Conservation (phyloP, 2,329 filamentous ascomycete genomes). For the Fusarium sp. region DNA sequence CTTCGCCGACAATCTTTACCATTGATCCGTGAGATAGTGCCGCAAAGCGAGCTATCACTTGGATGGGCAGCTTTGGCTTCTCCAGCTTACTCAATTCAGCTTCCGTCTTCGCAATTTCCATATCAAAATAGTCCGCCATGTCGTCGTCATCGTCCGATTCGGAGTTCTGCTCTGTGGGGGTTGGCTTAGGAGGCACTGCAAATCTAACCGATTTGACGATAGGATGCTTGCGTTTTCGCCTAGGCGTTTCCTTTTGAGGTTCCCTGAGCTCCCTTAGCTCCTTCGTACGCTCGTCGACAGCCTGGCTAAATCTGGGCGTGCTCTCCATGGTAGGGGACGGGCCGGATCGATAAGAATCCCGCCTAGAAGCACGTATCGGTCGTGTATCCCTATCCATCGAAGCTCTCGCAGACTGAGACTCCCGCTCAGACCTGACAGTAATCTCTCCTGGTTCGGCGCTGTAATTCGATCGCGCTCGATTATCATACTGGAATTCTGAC, state of each 20-base stretch:
- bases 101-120: constrained; percentile 62
- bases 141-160: constrained; percentile 68
- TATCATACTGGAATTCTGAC: constrained; percentile 53
- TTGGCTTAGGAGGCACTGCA: constrained; percentile 52
- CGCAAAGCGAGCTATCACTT: constrained; percentile 58
- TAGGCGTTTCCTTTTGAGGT: constrained; percentile 25
- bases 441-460: constrained; percentile 61
- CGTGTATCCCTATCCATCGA: constrained; percentile 41
- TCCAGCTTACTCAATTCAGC: constrained; percentile 59
- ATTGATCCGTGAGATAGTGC: constrained; percentile 59
- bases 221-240: constrained; percentile 44
- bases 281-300: constrained; percentile 17
- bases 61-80: constrained; percentile 50
- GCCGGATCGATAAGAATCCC: constrained; percentile 30
- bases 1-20: constrained; percentile 57
- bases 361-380: constrained; percentile 19
- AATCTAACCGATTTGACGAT: constrained; percentile 50
- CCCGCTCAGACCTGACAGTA: constrained; percentile 52
- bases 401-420: constrained; percentile 47
- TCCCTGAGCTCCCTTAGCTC: constrained; percentile 24
- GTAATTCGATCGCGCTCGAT: constrained; percentile 51
- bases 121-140: constrained; percentile 65
- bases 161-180: constrained; percentile 46
- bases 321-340: constrained; percentile 41
- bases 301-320: constrained; percentile 26